Conservation (phyloP, 805 yeast species). For the Candida pseudofarinosa region DNA sequence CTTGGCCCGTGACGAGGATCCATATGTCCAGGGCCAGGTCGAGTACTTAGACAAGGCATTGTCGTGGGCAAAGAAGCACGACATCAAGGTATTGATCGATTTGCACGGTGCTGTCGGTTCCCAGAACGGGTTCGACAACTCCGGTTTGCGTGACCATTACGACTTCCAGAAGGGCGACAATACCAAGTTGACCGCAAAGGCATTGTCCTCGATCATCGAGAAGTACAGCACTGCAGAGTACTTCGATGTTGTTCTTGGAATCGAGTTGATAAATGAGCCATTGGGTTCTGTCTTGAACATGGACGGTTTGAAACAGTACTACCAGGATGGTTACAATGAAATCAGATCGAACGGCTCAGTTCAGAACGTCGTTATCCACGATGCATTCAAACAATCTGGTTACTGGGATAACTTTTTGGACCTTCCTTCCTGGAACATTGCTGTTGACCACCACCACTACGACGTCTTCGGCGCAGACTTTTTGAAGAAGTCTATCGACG, state of each 20-base stretch:
- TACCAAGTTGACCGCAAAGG: slow-evolving; percentile 50
- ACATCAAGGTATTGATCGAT: slow-evolving; percentile 82
- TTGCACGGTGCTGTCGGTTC: slow-evolving; percentile 97
- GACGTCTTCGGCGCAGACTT: slow-evolving; percentile 73
- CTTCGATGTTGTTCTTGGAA: slow-evolving; percentile 72
- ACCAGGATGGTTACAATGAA: slow-evolving; percentile 56
- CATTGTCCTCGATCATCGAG: slow-evolving; percentile 49
- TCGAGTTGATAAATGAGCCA: slow-evolving; percentile 88
- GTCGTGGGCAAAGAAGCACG: slow-evolving; percentile 62
- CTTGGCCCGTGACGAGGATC: slow-evolving; percentile 56
- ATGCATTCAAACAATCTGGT: slow-evolving; percentile 63
- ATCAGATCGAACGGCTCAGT: slow-evolving; percentile 53
- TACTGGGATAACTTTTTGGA: slow-evolving; percentile 61
- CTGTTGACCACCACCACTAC: slow-evolving; percentile 87
- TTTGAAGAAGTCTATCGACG: slow-evolving; percentile 53
- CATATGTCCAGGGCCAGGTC: slow-evolving; percentile 82
- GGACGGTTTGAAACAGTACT: slow-evolving; percentile 55
- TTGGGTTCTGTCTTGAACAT: slow-evolving; percentile 66
- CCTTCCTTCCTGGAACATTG: slow-evolving; percentile 51
- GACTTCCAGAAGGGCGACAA: slow-evolving; percentile 57
- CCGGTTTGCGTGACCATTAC: slow-evolving; percentile 69
- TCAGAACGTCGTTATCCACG: slow-evolving; percentile 69
- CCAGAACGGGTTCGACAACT: slow-evolving; percentile 94
- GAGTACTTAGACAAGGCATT: slow-evolving; percentile 71
- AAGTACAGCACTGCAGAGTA: slow-evolving; percentile 63